Conservation (phyloP, 2,329 filamentous ascomycete genomes). For the Fusarium fracticaudum region DNA sequence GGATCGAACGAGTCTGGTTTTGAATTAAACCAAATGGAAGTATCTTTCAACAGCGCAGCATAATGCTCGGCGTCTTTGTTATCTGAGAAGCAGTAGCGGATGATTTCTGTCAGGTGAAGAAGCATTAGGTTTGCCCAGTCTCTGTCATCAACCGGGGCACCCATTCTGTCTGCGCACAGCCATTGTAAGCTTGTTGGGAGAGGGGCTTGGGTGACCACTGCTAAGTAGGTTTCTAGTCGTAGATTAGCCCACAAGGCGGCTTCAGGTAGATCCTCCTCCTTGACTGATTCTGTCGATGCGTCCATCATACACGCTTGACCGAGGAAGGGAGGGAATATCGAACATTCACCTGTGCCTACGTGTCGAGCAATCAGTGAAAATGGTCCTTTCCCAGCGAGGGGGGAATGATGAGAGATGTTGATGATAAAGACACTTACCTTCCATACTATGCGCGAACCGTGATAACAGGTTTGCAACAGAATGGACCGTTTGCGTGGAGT, state of each 20-base stretch:
- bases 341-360: not conserved
- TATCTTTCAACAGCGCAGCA: slow-evolving; percentile 31
- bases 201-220: slow-evolving; percentile 31
- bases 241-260: slow-evolving; percentile 16
- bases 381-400: no score
- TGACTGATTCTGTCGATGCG: not conserved
- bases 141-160: slow-evolving; percentile 23
- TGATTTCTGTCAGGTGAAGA: slow-evolving; percentile 34
- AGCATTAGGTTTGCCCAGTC: slow-evolving; percentile 38
- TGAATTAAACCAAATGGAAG: slow-evolving; percentile 33
- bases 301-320: no score
- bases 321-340: no score
- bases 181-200: not conserved
- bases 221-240: slow-evolving; percentile 34
- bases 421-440: not conserved
- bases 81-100: slow-evolving; percentile 41
- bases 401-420: not conserved
- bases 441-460: not conserved
- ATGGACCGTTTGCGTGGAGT: no score
- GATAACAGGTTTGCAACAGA: not conserved
- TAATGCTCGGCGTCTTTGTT: slow-evolving; percentile 30
- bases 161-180: not conserved
- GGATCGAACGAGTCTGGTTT: slow-evolving; percentile 41
- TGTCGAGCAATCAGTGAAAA: not conserved
- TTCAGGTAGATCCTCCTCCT: not conserved